Evolutionary conservation across 2,329 filamentous ascomycete species (phyloP), one percentile per base, ranked within the genome.

Genomic region (Trichoderma citrinoviride): DNA sequence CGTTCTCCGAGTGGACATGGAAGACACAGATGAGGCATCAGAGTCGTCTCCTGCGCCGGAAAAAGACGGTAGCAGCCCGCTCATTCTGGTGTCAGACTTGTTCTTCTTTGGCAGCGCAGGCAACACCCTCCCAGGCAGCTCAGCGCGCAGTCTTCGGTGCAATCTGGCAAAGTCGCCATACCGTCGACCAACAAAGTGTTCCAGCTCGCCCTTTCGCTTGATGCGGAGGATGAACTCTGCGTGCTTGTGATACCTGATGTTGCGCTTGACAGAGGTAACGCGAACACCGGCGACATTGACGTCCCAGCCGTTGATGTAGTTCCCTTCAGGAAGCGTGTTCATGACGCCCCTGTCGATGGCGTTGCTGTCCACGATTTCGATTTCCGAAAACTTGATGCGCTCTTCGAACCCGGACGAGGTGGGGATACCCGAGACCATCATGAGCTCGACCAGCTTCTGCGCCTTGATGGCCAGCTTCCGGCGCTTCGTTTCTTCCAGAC

Each of bases 341-440:
- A 96, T 83, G 60, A 99, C 82, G 0, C 95, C 94, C 23, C 92
- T 90, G 66, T 97, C 93, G 73, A 97, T 96, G 49, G 95, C 93
- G 62, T 92, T 91, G 68, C 92, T 87, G 73, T 99, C 95, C 29
- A 99, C 92, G 25, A 98, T 93, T 74, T 99, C 95, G 79, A 99
- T 90, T 78, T 99, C 95, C 1, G 93, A 92, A 75, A 99, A 99
- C 57, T 93, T 87, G 73, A 99, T 97, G 65, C 95, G 87, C 81
- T 99, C 95, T 78, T 99, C 95, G 75, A 98, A 99, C 2, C 95
- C 95, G 5, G 93, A 97, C 4, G 95, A 93, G 1, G 95, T 99
- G 40, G 91, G 92, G 65, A 99, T 90, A 43, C 95, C 95, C 7
- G 94, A 98, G 8, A 99, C 95, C 93, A 99, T 97, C 95, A 99